These are phyloP conservation scores for Mollisia scopiformis DNA, from an alignment of 2,329 filamentous ascomycete genomes.

Conservation along the genomic window DNA sequence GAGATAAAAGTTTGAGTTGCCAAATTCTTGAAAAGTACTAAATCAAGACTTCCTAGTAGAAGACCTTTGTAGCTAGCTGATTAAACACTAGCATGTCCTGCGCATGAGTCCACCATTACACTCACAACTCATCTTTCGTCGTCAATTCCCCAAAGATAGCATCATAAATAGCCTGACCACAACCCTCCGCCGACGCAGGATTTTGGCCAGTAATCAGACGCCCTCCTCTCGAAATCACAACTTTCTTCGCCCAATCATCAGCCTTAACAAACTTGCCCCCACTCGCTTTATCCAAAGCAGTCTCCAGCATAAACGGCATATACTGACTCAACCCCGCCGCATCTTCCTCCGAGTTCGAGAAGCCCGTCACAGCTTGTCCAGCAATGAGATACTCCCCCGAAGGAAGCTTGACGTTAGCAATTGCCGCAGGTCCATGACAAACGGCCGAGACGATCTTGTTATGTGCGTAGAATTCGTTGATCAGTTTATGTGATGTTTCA, in stretches of 20 bases:
- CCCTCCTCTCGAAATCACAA: conserved; percentile 38
- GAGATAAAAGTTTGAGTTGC: too few relatives aligned
- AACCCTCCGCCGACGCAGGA: conserved; percentile 42
- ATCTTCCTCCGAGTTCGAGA: conserved; percentile 57
- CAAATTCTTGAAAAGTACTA: too few relatives aligned
- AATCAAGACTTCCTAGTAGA: too few relatives aligned
- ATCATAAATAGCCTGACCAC: conserved; percentile 44
- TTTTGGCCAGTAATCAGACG: conserved; percentile 49
- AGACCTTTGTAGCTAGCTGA: too few relatives aligned
- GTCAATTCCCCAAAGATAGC: conserved; percentile 26
- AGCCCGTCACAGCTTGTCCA: conserved; percentile 61
- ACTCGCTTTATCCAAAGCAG: conserved; percentile 50
- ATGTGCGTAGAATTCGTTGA: conserved; percentile 62
- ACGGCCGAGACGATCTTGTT: conserved; percentile 68
- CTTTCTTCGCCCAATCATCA: conserved; percentile 40
- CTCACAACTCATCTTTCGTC: conserved; percentile 18
- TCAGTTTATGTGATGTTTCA: conserved; percentile 58
- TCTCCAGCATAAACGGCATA: conserved; percentile 66
- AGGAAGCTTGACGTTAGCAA: conserved; percentile 57
- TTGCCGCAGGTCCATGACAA: conserved; percentile 69
- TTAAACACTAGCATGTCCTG: too few relatives aligned
- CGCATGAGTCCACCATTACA: too few relatives aligned
- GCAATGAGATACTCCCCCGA: conserved; percentile 57
- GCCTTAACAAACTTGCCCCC: conserved; percentile 61
- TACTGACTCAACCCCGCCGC: conserved; percentile 39